phyloP scores from a whole-genome alignment of 106 monocot species.

The Dioscorea dumetorum region DNA sequence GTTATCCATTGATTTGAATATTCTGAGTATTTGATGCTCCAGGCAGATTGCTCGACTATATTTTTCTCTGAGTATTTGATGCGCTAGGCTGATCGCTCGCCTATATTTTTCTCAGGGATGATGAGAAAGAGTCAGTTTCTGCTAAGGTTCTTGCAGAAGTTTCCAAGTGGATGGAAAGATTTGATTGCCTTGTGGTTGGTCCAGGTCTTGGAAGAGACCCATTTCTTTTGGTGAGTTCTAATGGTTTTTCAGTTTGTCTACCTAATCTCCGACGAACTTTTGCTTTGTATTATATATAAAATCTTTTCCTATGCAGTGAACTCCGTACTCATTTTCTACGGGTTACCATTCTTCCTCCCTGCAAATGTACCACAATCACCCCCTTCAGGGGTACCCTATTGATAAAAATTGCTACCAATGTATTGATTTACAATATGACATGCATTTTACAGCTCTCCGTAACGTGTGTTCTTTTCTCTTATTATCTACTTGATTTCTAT shows the following conservation, averaged over 20 bases:
- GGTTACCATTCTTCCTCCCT: too few relatives aligned
- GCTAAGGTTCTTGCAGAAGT: conserved; percentile 66
- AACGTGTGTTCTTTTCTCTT: too few relatives aligned
- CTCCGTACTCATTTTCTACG: too few relatives aligned
- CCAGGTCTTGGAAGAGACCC: conserved; percentile 89
- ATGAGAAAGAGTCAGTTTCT: conserved; percentile 55
- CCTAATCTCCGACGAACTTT: neutral
- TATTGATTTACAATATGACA: too few relatives aligned
- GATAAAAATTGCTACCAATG: too few relatives aligned
- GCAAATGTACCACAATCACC: too few relatives aligned
- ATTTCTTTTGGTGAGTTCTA: conserved; percentile 68
- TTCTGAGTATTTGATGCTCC: neutral
- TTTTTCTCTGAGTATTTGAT: too few relatives aligned
- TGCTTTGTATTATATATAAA: neutral
- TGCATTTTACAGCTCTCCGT: too few relatives aligned
- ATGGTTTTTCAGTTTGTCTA: neutral
- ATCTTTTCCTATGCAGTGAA: too few relatives aligned
- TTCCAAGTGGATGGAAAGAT: conserved; percentile 80
- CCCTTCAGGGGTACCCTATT: too few relatives aligned
- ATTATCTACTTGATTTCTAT: too few relatives aligned
- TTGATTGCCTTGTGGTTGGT: conserved; percentile 93
- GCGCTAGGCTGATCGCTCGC: too few relatives aligned
- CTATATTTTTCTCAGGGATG: conserved; percentile 58
- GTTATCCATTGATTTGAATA: neutral
- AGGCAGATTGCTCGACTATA: neutral